These are phyloP conservation scores for Nematocida sp. DNA, from an alignment of 371 early-diverging fungal species.

Conservation along the genomic window DNA sequence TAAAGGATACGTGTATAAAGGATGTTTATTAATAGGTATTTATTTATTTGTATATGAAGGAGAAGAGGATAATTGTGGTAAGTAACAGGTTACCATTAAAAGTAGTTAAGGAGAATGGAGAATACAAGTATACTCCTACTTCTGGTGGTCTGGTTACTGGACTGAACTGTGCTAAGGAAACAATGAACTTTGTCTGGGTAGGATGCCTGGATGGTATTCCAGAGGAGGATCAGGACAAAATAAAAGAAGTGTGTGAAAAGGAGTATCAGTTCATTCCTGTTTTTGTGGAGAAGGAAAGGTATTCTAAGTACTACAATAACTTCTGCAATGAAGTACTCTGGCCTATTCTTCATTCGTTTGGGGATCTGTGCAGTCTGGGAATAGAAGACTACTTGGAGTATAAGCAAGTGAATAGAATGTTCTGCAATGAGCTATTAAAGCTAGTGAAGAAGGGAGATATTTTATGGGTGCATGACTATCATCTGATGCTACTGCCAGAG, in stretches of 20 bases:
- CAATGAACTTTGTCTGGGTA: constrained; percentile 92
- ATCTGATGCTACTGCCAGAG: constrained; percentile 85
- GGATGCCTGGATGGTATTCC: constrained; percentile 89
- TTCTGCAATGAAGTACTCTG: constrained; percentile 87
- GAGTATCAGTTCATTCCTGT: constrained; percentile 85
- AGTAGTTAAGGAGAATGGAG: constrained; percentile 69
- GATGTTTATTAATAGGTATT: neutral
- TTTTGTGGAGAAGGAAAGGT: constrained; percentile 83
- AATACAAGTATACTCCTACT: constrained; percentile 72
- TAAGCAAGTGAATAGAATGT: constrained; percentile 76
- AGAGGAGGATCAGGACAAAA: constrained; percentile 70
- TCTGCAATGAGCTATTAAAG: constrained; percentile 76
- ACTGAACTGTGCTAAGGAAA: constrained; percentile 78
- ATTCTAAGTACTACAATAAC: constrained; percentile 92
- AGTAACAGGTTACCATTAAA: constrained; percentile 98
- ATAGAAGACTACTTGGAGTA: constrained; percentile 88
- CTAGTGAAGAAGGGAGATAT: constrained; percentile 80
- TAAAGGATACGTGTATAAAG: neutral
- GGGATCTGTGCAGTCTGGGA: constrained; percentile 84
- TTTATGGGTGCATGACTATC: constrained; percentile 99
- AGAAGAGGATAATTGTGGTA: constrained; percentile 74
- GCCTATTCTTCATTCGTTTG: constrained; percentile 96
- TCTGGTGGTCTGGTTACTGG: constrained; percentile 95
- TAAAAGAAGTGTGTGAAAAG: constrained; percentile 70
- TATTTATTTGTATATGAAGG: constrained; percentile 4